Evolutionary conservation across 495 filamentous ascomycete species (phyloP).

Genomic region (Chaetomium tenue): DNA sequence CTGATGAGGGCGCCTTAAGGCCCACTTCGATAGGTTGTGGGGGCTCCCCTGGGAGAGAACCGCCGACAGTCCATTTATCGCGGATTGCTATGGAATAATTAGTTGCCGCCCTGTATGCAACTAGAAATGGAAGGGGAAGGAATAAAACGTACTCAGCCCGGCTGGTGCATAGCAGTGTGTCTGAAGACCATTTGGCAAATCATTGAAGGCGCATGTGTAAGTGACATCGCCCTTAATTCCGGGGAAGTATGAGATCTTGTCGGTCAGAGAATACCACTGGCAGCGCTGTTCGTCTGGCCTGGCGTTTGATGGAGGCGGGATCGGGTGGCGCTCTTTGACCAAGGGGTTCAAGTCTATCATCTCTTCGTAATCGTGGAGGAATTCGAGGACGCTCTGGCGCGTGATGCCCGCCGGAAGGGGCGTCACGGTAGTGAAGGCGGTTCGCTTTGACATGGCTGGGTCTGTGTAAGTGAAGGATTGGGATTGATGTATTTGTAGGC

Average conservation of each 20-base stretch:
- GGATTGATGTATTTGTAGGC: not conserved
- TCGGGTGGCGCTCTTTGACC: conserved; percentile 64
- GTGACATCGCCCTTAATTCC: conserved; percentile 64
- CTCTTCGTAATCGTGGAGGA: conserved; percentile 67
- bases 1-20: conserved; percentile 57
- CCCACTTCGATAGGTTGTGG: conserved; percentile 59
- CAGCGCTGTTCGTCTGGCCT: conserved; percentile 63
- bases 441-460: conserved; percentile 52
- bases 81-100: conserved; percentile 61
- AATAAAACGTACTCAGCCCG: conserved; percentile 30
- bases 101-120: not conserved
- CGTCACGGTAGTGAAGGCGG: conserved; percentile 66
- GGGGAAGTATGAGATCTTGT: conserved; percentile 71
- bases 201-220: conserved; percentile 74
- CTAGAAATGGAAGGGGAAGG: not conserved
- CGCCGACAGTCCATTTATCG: conserved; percentile 64
- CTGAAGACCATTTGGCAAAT: conserved; percentile 64
- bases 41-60: conserved; percentile 62
- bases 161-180: conserved; percentile 67
- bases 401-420: conserved; percentile 65
- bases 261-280: conserved; percentile 69
- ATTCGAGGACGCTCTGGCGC: conserved; percentile 63
- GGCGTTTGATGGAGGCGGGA: conserved; percentile 61
- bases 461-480: conserved; percentile 12
- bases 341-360: conserved; percentile 84